Evolutionary conservation across 257 asterid genomes (phyloP).

Genomic region (Rauvolfia tetraphylla): DNA sequence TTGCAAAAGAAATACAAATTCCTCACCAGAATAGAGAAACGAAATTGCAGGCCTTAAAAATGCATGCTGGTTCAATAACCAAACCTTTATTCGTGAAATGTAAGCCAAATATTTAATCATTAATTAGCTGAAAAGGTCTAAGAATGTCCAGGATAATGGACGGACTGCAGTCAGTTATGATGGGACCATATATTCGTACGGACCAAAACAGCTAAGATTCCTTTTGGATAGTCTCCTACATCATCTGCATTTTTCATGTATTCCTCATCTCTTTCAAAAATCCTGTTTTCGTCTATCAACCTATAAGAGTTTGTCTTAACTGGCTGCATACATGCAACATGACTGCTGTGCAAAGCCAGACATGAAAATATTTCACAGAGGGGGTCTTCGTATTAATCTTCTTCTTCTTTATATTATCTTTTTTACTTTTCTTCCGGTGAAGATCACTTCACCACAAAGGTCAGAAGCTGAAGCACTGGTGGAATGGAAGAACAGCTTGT

Average conservation of each 20-base stretch:
- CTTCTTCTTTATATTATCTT: conserved; percentile 29
- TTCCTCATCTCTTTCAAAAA: not conserved
- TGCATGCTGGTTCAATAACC: too few species aligned
- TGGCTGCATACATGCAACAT: not conserved
- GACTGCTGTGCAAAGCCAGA: not conserved
- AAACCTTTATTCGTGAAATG: too few species aligned
- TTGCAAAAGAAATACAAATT: too few species aligned
- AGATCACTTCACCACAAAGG: conserved; percentile 35
- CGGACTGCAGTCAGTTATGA: too few species aligned
- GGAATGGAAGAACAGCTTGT: conserved; percentile 50
- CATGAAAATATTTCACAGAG: conserved; percentile 30
- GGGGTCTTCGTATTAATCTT: conserved; percentile 6
- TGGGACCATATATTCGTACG: too few species aligned
- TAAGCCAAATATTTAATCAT: too few species aligned
- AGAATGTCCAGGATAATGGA: too few species aligned
- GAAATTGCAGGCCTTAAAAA: too few species aligned
- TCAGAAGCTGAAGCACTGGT: conserved; percentile 60
- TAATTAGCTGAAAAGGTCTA: too few species aligned
- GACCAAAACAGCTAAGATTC: too few species aligned
- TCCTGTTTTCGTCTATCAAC: not conserved
- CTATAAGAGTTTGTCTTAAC: not conserved
- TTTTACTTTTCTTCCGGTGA: conserved; percentile 26
- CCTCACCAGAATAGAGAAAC: too few species aligned
- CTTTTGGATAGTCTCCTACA: too few species aligned
- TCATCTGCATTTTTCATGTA: not conserved